Percentiles rank a stretch among this genome's conserved stretches.
phyloP scores from a whole-genome alignment of 768 basidiomycete genomes.

The Psilocybe subaeruginosa region DNA sequence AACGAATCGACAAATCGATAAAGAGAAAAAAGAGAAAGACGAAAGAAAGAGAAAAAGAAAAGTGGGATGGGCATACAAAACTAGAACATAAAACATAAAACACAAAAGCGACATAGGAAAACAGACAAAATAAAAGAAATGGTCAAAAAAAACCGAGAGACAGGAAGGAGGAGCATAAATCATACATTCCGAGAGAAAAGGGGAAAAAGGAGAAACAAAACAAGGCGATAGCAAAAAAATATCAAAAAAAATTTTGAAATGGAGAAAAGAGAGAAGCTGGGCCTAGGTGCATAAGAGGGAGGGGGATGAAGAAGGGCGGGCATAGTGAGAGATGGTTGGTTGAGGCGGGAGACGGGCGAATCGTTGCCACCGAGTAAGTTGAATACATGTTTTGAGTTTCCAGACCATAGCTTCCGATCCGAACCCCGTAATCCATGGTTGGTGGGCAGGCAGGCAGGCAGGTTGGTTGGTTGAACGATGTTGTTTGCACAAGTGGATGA shows the following conservation, averaged over 20 bases:
- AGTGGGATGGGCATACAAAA: not conserved
- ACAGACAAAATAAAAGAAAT: no score
- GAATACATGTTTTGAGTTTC: no score
- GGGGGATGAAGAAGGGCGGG: no score
- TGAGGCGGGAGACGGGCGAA: not conserved
- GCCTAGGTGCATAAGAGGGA: not conserved
- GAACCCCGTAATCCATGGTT: not conserved
- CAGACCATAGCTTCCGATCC: not conserved
- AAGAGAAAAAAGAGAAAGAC: not conserved
- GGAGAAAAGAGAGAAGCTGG: not conserved
- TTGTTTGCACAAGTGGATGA: no score
- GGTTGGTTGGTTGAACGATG: no score
- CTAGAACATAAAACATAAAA: not conserved
- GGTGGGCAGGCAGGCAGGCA: no score
- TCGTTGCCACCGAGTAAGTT: not conserved
- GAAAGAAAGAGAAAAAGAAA: conserved; percentile 4
- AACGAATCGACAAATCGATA: not conserved
- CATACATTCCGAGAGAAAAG: not conserved
- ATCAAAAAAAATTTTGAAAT: not conserved
- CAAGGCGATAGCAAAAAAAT: conserved; percentile 4
- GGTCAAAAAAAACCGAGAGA: no score
- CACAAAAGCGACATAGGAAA: no score
- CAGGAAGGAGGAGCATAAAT: no score
- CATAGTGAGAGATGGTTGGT: no score
- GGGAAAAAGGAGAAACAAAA: conserved; percentile 5